phyloP scores from a whole-genome alignment of 129 eudicot genomes.

The Flaveria sonorensis region DNA sequence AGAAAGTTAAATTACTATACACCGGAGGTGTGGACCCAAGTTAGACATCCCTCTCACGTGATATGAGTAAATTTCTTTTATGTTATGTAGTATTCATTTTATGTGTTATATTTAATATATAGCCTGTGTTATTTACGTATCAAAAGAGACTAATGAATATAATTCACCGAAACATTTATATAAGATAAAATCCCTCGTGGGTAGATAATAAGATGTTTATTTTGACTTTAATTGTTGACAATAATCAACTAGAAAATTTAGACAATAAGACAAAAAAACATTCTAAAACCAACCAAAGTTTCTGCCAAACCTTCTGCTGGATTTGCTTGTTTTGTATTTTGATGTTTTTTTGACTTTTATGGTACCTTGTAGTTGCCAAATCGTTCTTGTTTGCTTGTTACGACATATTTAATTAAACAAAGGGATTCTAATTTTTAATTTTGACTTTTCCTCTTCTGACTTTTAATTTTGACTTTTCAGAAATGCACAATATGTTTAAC shows the following conservation, averaged over 20 bases:
- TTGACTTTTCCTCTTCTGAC: not conserved
- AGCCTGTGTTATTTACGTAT: too few relatives aligned
- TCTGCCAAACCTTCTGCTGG: slow-evolving; percentile 1
- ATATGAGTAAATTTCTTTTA: too few relatives aligned
- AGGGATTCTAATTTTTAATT: not conserved
- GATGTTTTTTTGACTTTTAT: slow-evolving; percentile 38
- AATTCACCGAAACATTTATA: too few relatives aligned
- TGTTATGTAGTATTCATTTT: too few relatives aligned
- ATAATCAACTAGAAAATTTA: slow-evolving; percentile 18
- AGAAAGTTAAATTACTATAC: too few relatives aligned
- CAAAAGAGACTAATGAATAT: too few relatives aligned
- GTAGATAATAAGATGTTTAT: not conserved
- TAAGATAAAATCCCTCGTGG: too few relatives aligned
- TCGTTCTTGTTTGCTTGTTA: slow-evolving; percentile 26
- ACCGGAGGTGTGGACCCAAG: too few relatives aligned
- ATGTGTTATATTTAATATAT: too few relatives aligned
- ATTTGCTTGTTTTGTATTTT: slow-evolving; percentile 12
- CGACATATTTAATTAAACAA: not conserved
- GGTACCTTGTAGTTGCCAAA: slow-evolving; percentile 18
- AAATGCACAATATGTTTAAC: slow-evolving; percentile 82
- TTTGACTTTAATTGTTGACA: not conserved
- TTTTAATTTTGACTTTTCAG: slow-evolving; percentile 39
- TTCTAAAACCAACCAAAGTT: not conserved
- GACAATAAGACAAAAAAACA: slow-evolving; percentile 11
- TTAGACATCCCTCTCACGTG: too few relatives aligned